phyloP scores from a whole-genome alignment of 2,329 filamentous ascomycete species.

The Colletotrichum cordylinicola region DNA sequence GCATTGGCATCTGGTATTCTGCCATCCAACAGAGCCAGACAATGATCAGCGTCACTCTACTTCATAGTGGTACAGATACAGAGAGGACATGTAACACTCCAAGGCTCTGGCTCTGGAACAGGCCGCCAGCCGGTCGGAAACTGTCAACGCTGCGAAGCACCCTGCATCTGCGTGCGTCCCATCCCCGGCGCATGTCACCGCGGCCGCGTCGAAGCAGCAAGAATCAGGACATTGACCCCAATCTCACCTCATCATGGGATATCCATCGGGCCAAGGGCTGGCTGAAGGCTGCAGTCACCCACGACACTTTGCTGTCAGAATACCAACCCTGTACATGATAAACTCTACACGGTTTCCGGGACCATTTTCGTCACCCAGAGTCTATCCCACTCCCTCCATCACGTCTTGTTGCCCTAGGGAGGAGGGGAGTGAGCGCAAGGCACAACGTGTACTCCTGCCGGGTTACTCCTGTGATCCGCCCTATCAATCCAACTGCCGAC shows the following conservation, averaged over 20 bases:
- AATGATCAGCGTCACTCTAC: background rate
- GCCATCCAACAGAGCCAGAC: background rate
- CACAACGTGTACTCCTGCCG: background rate
- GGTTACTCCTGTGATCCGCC: background rate
- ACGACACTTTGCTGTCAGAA: background rate
- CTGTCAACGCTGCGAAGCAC: background rate
- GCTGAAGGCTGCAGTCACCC: background rate
- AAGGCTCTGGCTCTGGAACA: background rate
- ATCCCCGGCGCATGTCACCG: background rate
- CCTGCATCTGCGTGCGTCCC: background rate
- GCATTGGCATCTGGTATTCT: background rate
- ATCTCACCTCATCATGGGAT: background rate
- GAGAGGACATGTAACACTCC: background rate
- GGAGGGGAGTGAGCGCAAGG: background rate
- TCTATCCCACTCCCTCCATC: background rate
- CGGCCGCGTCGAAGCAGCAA: background rate
- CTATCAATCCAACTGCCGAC: background rate
- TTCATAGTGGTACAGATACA: background rate
- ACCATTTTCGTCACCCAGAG: background rate
- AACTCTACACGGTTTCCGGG: background rate
- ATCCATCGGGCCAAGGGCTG: background rate
- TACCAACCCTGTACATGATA: background rate
- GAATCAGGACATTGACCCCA: background rate
- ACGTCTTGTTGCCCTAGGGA: background rate
- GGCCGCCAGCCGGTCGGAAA: background rate